A percentile compares a stretch with the other conserved stretches of the same genome.
Conservation (phyloP, 345 rosid species). For the Boechera stricta region DNA sequence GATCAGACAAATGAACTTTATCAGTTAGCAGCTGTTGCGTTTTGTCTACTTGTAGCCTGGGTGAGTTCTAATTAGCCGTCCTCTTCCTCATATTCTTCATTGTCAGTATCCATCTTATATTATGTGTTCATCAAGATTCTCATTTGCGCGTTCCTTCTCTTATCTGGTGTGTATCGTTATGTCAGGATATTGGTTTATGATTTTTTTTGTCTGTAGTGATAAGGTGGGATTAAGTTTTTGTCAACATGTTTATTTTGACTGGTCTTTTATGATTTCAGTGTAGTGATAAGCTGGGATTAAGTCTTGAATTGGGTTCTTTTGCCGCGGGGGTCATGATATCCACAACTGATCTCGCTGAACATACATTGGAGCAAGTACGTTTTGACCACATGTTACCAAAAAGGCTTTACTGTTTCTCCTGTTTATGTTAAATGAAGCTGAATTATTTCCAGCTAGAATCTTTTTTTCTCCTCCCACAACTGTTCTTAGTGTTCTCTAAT, state of each 20-base stretch:
- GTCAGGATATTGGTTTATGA: background rate
- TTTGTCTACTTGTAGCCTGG: conserved; percentile 87
- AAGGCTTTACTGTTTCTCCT: conserved; percentile 12
- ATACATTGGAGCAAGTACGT: conserved; percentile 92
- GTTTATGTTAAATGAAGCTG: conserved; percentile 7
- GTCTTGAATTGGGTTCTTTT: conserved; percentile 95
- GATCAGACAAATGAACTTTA: conserved; percentile 74
- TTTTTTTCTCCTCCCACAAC: conserved; percentile 6
- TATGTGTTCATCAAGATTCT: conserved; percentile 2
- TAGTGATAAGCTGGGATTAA: conserved; percentile 96
- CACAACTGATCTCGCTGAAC: conserved; percentile 92
- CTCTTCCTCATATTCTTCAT: conserved; percentile 10
- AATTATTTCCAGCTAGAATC: conserved; percentile 4
- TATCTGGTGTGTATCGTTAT: background rate
- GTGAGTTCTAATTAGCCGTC: conserved; percentile 49
- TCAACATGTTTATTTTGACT: conserved; percentile 23
- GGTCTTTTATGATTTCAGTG: conserved; percentile 64
- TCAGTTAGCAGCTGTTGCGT: conserved; percentile 80
- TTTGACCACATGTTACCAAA: conserved; percentile 21
- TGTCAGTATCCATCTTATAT: background rate
- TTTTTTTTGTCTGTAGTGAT: conserved; percentile 19
- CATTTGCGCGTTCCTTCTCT: conserved; percentile 4
- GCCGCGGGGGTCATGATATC: conserved; percentile 99
- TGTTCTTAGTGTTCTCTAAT: background rate
- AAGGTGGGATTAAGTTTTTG: conserved; percentile 11